Evolutionary conservation across 108 stramenopile species (phyloP), one percentile per base, ranked within the genome.

Genomic region (Hondaea fermentalgiana): DNA sequence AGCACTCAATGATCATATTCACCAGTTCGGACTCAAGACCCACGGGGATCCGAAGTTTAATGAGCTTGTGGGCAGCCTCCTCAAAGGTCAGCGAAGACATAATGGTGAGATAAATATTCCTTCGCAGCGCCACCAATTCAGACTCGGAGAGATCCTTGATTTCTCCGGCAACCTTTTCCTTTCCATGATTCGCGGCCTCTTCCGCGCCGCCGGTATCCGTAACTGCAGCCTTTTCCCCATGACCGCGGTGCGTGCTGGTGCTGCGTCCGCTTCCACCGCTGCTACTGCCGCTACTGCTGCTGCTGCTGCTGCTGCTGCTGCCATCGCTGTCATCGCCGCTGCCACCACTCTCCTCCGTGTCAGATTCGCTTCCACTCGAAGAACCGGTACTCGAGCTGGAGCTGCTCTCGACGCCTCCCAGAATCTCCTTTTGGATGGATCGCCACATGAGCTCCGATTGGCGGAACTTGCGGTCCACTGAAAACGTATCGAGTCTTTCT

Each of bases 21-120:
- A 49, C 88, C 53, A 93, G 88, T 89, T 94, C 94, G 44, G 29
- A 44, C 71, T 94, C 95, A 21, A 89, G 90, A 59, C 98, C 98
- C 19, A 89, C 89, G 6, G 96, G 98, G 58, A 99, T 97, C 87
- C 96, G 90, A 90, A 99, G 95, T 91, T 96, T 95, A 29, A 97
- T 94, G 25, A 99, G 96, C 92, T 99, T 99, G 94, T 99, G 99
- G 23, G 96, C 94, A 90, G 97, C 97, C 91, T 99, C 99, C 92
- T 99, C 99, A 92, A 98, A 98, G 12, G 96, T 96, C 23, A 97
- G 96, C 69, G 95, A 96, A n/a, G 96, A 96, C 99, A 99, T 99
- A 88, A 99, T 99, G 42, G 98, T 99, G 59, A 99, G 93, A 90
- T 99, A 99, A 87, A 99, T 98, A 16, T 97, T 97, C 72, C 98